These are phyloP conservation scores for Syncephalastrum racemosum DNA, from an alignment of 371 early-diverging fungal species.

Conservation along the genomic window DNA sequence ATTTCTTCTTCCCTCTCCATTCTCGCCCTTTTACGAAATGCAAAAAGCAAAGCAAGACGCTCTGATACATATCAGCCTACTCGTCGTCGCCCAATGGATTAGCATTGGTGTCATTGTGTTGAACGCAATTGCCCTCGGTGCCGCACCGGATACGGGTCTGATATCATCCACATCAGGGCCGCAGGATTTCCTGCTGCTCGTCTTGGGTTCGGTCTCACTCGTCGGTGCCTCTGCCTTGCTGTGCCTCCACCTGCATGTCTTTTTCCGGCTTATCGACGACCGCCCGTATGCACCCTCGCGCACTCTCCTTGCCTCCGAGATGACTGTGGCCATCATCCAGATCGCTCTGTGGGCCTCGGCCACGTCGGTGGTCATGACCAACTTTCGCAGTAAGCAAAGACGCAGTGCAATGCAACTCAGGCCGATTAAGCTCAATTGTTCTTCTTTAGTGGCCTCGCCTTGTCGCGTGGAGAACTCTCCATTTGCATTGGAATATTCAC, in stretches of 20 bases:
- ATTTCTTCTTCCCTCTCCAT: no score
- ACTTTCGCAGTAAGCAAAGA: conserved; percentile 18
- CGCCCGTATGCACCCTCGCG: conserved; percentile 10
- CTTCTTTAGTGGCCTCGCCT: conserved; percentile 15
- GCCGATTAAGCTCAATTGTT: neutral
- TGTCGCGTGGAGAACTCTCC: conserved; percentile 11
- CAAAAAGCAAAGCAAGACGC: conserved; percentile 16
- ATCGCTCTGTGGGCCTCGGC: conserved; percentile 29
- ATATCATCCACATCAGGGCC: conserved; percentile 18
- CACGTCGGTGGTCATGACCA: conserved; percentile 16
- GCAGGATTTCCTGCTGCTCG: conserved; percentile 25
- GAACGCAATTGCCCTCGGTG: conserved; percentile 21
- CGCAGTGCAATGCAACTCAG: neutral
- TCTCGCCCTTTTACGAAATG: conserved; percentile 2
- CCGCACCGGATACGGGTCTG: conserved; percentile 9
- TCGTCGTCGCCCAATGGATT: conserved; percentile 33
- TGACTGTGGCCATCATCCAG: conserved; percentile 19
- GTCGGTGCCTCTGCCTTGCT: conserved; percentile 22
- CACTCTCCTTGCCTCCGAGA: conserved; percentile 14
- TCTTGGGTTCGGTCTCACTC: conserved; percentile 26
- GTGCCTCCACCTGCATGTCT: conserved; percentile 21
- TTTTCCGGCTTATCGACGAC: conserved; percentile 11
- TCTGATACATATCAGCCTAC: conserved; percentile 21
- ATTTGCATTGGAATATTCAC: conserved; percentile 5
- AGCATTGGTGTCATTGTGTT: conserved; percentile 31